A percentile compares a stretch with the other conserved stretches of the same genome.
These are phyloP conservation scores for Yarrowia sp. DNA, from an alignment of 805 yeast species.

Conservation along the genomic window DNA sequence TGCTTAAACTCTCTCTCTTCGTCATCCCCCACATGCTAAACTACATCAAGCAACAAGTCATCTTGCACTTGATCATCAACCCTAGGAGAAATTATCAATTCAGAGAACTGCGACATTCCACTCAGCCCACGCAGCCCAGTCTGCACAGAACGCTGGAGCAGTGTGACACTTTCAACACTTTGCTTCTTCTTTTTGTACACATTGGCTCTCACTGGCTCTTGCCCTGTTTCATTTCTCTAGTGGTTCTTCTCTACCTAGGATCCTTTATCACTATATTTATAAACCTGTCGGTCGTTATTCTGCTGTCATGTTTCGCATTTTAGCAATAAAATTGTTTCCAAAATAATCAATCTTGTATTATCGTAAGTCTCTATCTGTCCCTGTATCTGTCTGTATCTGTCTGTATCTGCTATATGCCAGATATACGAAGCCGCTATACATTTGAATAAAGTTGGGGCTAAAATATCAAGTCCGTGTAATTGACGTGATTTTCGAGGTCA, in stretches of 20 bases:
- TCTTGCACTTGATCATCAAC: constrained; percentile 10
- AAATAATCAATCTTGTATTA: background rate
- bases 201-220: background rate
- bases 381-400: no score
- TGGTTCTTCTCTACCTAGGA: constrained; percentile 2
- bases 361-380: no score
- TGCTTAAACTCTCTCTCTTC: background rate
- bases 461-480: background rate
- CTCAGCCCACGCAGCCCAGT: background rate
- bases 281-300: constrained; percentile 13
- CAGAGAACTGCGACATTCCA: background rate
- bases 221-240: background rate
- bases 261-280: constrained; percentile 21
- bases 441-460: background rate
- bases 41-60: constrained; percentile 17
- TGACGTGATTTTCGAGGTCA: no score
- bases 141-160: background rate
- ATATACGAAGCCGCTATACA: no score
- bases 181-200: background rate
- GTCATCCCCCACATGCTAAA: background rate
- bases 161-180: background rate
- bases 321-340: background rate
- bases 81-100: background rate
- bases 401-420: no score
- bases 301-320: constrained; percentile 21